phyloP scores from a whole-genome alignment of 208 protist species.

The Strigomonas culicis region DNA sequence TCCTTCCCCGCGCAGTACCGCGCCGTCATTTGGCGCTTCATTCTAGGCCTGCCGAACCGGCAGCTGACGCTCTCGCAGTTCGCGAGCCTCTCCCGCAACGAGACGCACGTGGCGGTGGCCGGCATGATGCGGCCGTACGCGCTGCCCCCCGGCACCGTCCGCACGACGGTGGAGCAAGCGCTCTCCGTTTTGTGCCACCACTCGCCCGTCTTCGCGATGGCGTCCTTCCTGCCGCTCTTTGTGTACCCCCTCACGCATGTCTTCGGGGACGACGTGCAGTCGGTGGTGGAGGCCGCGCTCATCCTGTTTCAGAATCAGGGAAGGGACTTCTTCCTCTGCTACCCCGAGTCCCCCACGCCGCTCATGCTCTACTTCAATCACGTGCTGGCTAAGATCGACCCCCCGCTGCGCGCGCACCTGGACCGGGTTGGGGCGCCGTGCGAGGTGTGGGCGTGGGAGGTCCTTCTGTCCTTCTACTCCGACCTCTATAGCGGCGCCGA shows the following conservation, averaged over 20 bases:
- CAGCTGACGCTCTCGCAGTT: slow-evolving; percentile 57
- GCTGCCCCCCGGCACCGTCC: slow-evolving; percentile 24
- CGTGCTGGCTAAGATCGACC: slow-evolving; percentile 41
- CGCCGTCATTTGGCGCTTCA: slow-evolving; percentile 75
- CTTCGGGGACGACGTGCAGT: slow-evolving; percentile 61
- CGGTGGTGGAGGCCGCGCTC: slow-evolving; percentile 62
- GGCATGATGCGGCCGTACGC: slow-evolving; percentile 65
- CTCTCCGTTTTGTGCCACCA: slow-evolving; percentile 74
- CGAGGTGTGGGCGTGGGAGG: slow-evolving; percentile 73
- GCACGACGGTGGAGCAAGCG: slow-evolving; percentile 37
- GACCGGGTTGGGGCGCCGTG: slow-evolving; percentile 35
- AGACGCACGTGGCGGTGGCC: slow-evolving; percentile 41
- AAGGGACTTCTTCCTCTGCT: slow-evolving; percentile 70
- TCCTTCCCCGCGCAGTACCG: slow-evolving; percentile 68
- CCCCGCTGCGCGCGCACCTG: slow-evolving; percentile 47
- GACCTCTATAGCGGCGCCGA: slow-evolving; percentile 65
- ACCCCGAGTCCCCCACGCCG: slow-evolving; percentile 58
- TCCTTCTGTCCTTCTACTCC: slow-evolving; percentile 60
- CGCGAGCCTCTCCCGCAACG: slow-evolving; percentile 49
- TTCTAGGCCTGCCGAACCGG: slow-evolving; percentile 51
- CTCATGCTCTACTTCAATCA: slow-evolving; percentile 50
- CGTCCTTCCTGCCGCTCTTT: slow-evolving; percentile 68
- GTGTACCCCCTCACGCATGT: slow-evolving; percentile 73
- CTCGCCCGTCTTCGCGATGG: slow-evolving; percentile 58
- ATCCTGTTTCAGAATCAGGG: slow-evolving; percentile 82